Evolutionary conservation across 192 early-diverging fungal genomes (phyloP).

Genomic region (Coemansia sp.): DNA sequence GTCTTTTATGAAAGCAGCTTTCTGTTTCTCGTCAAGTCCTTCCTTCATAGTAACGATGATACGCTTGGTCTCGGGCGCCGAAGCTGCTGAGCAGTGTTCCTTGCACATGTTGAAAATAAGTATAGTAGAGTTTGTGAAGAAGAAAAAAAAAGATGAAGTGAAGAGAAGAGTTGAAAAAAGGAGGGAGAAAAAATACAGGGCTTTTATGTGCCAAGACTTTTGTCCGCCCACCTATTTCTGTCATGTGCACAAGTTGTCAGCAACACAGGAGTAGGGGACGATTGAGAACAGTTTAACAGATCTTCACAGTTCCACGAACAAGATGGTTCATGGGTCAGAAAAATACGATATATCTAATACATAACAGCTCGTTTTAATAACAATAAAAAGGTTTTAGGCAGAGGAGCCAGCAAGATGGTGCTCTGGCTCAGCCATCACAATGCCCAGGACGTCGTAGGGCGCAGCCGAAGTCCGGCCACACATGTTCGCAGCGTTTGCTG

Average conservation of each 20-base stretch:
- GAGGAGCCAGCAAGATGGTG: conserved; percentile 46
- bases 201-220: background rate
- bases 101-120: conserved; percentile 4
- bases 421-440: conserved; percentile 51
- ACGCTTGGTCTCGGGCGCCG: background rate
- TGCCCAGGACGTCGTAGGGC: conserved; percentile 54
- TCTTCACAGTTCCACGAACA: background rate
- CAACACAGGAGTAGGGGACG: background rate
- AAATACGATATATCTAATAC: background rate
- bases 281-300: background rate
- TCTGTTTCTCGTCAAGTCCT: background rate
- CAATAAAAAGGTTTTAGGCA: conserved; percentile 8
- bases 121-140: background rate
- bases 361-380: background rate
- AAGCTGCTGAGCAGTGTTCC: background rate
- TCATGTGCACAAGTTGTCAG: background rate
- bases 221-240: background rate
- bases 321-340: background rate
- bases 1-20: background rate
- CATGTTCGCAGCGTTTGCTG: conserved; percentile 28
- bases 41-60: conserved; percentile 9
- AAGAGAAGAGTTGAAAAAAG: background rate
- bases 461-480: conserved; percentile 48
- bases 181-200: too few species aligned
- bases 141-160: background rate